Conservation (phyloP, 2,329 filamentous ascomycete species). For the Didymella keratinophila region DNA sequence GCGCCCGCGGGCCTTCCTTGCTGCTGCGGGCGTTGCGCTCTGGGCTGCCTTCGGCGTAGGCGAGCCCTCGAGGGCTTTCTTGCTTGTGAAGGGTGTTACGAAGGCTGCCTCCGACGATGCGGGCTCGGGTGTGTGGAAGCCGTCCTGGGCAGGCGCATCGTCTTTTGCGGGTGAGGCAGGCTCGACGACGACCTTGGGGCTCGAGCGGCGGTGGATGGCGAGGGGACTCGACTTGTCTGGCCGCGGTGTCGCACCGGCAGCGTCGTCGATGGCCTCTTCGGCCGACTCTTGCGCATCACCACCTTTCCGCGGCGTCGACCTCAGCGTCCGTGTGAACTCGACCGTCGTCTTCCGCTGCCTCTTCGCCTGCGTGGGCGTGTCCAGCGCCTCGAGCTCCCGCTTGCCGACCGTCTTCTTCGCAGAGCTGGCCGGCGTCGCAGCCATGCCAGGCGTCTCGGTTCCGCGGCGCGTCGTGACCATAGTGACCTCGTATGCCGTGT, state of each 20-base stretch:
- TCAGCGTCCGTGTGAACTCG: constrained; percentile 24
- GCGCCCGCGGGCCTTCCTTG: constrained; percentile 28
- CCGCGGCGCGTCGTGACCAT: constrained; percentile 50
- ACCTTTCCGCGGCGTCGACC: constrained; percentile 19
- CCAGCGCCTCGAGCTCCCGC: constrained; percentile 39
- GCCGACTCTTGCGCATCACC: constrained; percentile 8
- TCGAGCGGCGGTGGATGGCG: constrained; percentile 33
- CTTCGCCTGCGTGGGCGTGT: constrained; percentile 41
- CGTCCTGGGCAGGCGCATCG: constrained; percentile 23
- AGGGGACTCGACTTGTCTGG: constrained; percentile 22
- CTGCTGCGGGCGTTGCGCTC: constrained; percentile 26
- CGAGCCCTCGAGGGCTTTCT: constrained; percentile 31
- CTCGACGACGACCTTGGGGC: constrained; percentile 36
- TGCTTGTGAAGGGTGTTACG: constrained; percentile 36
- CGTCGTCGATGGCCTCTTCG: constrained; percentile 25
- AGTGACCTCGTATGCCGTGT: constrained; percentile 10
- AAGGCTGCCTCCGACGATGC: constrained; percentile 30
- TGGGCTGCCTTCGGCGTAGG: constrained; percentile 33
- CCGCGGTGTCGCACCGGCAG: constrained; percentile 21
- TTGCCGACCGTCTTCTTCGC: constrained; percentile 36
- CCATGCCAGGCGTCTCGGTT: constrained; percentile 36
- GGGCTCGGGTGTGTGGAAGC: constrained; percentile 35
- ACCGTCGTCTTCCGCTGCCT: constrained; percentile 36
- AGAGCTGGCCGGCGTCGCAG: constrained; percentile 37
- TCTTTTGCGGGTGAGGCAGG: background rate